A percentile compares a stretch with the other conserved stretches of the same genome.
Evolutionary conservation across 768 basidiomycete species (phyloP).

Genomic region (Lepiota venenata): DNA sequence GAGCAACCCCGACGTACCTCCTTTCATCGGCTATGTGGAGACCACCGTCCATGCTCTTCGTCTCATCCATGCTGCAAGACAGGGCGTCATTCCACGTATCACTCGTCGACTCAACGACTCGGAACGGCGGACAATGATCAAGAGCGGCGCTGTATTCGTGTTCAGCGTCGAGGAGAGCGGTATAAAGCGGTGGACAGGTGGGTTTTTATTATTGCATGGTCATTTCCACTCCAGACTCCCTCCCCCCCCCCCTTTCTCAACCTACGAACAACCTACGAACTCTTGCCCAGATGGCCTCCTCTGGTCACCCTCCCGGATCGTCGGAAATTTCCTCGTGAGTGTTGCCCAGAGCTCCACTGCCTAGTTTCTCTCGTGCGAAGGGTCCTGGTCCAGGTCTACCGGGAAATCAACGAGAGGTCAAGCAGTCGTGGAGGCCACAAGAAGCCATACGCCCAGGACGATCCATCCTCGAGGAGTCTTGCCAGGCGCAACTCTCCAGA

Average conservation of each 20-base stretch:
- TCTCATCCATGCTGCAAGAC: slow-evolving; percentile 77
- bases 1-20: slow-evolving; percentile 54
- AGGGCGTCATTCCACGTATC: slow-evolving; percentile 77
- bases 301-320: slow-evolving; percentile 84
- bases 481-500: slow-evolving; percentile 39
- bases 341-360: not conserved
- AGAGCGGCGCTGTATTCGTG: slow-evolving; percentile 73
- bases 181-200: slow-evolving; percentile 85
- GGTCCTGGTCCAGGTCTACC: slow-evolving; percentile 59
- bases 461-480: slow-evolving; percentile 34
- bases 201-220: slow-evolving; percentile 15
- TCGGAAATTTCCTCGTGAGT: slow-evolving; percentile 79
- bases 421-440: slow-evolving; percentile 51
- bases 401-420: slow-evolving; percentile 71
- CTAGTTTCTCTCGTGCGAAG: not conserved
- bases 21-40: slow-evolving; percentile 79
- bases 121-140: slow-evolving; percentile 66
- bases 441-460: slow-evolving; percentile 49
- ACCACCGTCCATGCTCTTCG: slow-evolving; percentile 79
- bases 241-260: too few species aligned
- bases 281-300: slow-evolving; percentile 50
- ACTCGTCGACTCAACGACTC: slow-evolving; percentile 82
- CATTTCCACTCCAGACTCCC: slow-evolving; percentile 14
- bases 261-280: not conserved
- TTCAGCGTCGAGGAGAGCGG: slow-evolving; percentile 88